Base-by-base conservation (phyloP, 495 filamentous ascomycete species). In the Lophium mytilinum region DNA sequence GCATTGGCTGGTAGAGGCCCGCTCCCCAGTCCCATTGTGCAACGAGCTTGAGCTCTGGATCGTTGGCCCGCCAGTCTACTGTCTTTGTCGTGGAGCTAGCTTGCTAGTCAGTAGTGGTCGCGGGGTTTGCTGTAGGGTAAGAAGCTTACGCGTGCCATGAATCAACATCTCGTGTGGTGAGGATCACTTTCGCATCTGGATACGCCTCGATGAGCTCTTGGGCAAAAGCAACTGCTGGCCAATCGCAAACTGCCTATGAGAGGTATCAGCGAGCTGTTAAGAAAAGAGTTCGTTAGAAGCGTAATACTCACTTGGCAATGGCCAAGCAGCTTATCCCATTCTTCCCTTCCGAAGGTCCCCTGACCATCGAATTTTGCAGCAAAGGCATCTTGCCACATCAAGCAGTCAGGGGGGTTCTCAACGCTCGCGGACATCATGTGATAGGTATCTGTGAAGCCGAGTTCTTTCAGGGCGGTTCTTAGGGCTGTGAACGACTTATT, bases 131-230 rank as follows among this genome's bases (percentile, higher is more conserved):
- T 30, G 24, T 30, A 30, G 24, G 1, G 11, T 17, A 21, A 15
- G 41, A 35, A 62, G 71, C 55, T 41, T 73, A 77, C 64, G 73
- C 73, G 65, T 81, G 76, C 80, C 80, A 82, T 36, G 75, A 73
- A 65, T 82, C 77, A 17, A 81, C 76, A 37, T 86, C 82, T 35
- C 83, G 78, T 36, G 75, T 80, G 19, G 80, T 81, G 58, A 87
- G 67, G 42, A 87, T 76, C 39, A 87, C 80, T 67, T 87, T 87
- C 36, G 83, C 83, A 43, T 87, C 83, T 12, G 83, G 83, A 60
- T 87, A 87, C 12, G 83, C 81, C 47, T 80, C 81, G 35, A 86
- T 84, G 36, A 87, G 71, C 66, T 87, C 83, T 62, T 80, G 77
- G 46, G 79, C 81, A 60, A 86, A 86, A 34, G 80, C 79, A 50